Evolutionary conservation across 176 grass and related monocot species (phyloP).

Genomic region (Aegilops longissima): DNA sequence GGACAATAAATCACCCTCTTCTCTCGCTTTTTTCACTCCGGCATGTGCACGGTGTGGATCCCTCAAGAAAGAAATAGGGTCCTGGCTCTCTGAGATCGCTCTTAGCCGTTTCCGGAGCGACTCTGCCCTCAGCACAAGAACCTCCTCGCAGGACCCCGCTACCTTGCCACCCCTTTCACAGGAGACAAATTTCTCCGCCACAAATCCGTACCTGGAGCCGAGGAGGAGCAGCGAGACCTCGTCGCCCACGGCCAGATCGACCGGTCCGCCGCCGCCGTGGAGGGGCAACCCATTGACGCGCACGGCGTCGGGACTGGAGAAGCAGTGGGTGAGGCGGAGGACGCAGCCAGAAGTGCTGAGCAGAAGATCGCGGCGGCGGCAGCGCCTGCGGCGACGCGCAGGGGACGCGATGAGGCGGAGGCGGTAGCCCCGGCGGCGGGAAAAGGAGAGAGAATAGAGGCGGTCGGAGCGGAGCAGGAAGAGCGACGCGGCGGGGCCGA

Average conservation of each 20-base stretch:
- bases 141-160: constrained; percentile 15
- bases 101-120: constrained; percentile 56
- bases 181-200: constrained; percentile 62
- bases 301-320: constrained; percentile 17
- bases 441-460: constrained; percentile 53
- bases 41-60: background rate
- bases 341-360: constrained; percentile 40
- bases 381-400: background rate
- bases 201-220: constrained; percentile 46
- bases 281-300: constrained; percentile 56
- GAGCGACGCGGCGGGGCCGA: constrained; percentile 15
- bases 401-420: constrained; percentile 36
- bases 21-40: constrained; percentile 7
- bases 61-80: constrained; percentile 70
- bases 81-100: constrained; percentile 51
- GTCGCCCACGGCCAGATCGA: constrained; percentile 53
- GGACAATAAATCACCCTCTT: background rate
- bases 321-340: constrained; percentile 48
- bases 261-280: constrained; percentile 4
- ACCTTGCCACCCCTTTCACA: background rate
- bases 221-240: constrained; percentile 36
- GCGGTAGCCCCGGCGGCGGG: constrained; percentile 24
- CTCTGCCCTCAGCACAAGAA: constrained; percentile 48
- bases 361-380: constrained; percentile 40
- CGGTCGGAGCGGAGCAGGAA: constrained; percentile 55